Evolutionary conservation across 257 asterid species (phyloP).

Genomic region (Solanum rostratum): DNA sequence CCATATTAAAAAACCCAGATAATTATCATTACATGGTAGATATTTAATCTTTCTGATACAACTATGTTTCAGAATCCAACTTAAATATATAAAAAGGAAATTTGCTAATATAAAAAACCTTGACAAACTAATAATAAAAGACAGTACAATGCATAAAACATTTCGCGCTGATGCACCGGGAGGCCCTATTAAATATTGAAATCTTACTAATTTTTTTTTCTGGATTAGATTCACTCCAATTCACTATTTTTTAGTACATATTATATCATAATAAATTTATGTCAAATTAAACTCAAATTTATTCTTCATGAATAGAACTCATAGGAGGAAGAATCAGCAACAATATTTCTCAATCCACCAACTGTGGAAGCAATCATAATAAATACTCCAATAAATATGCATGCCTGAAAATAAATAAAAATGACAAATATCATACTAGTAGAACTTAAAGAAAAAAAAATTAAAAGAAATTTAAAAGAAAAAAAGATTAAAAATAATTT

Average conservation of each 20-base stretch:
- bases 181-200: neutral
- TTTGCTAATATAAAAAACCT: neutral
- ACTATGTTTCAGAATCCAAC: neutral
- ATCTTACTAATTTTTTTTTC: neutral
- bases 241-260: neutral
- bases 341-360: constrained; percentile 72
- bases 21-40: neutral
- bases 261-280: neutral
- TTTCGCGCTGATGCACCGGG: neutral
- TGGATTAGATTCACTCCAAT: neutral
- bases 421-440: neutral
- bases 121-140: neutral
- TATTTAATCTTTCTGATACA: neutral
- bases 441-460: neutral
- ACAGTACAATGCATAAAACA: neutral
- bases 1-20: neutral
- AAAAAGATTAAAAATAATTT: neutral
- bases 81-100: neutral
- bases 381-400: constrained; percentile 46
- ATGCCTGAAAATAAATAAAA: constrained; percentile 23
- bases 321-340: constrained; percentile 63
- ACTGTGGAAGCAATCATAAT: constrained; percentile 76
- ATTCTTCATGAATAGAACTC: constrained; percentile 47
- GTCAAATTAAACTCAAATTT: neutral
- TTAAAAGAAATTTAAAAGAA: neutral